These are phyloP conservation scores for Mimosa pudica DNA, from an alignment of 306 rosid genomes.

Conservation along the genomic window DNA sequence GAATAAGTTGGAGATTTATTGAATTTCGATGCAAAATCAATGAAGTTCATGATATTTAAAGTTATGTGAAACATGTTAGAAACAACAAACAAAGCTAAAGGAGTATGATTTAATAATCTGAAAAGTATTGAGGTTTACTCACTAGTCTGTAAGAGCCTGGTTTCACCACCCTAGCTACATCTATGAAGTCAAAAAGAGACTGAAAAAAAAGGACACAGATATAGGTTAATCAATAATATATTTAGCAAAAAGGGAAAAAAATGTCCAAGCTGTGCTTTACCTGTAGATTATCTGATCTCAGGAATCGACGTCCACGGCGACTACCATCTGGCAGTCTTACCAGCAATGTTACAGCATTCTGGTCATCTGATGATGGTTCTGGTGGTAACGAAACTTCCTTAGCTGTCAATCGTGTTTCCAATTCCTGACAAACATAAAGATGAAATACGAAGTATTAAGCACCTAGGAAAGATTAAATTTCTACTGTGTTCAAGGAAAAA, in stretches of 20 bases:
- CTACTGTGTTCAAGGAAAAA: not conserved
- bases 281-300: slow-evolving; percentile 84
- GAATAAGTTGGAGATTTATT: too few relatives aligned
- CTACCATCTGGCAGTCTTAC: slow-evolving; percentile 98
- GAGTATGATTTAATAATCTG: slow-evolving; percentile 16
- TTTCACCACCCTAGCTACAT: slow-evolving; percentile 73
- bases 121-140: slow-evolving; percentile 39
- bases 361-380: slow-evolving; percentile 81
- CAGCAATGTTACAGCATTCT: slow-evolving; percentile 74
- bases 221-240: slow-evolving; percentile 17
- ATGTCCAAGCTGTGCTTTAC: slow-evolving; percentile 38
- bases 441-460: slow-evolving; percentile 33
- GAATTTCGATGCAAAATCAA: too few relatives aligned
- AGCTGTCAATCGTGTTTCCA: slow-evolving; percentile 75
- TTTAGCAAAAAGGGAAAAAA: slow-evolving; percentile 1
- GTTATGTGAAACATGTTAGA: too few relatives aligned
- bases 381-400: slow-evolving; percentile 81
- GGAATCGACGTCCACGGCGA: slow-evolving; percentile 95
- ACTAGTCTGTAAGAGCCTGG: slow-evolving; percentile 94
- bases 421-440: slow-evolving; percentile 61
- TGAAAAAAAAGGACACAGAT: slow-evolving; percentile 43
- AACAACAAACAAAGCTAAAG: not conserved
- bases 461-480: slow-evolving; percentile 18
- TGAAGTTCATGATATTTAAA: too few relatives aligned
- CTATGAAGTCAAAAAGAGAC: slow-evolving; percentile 87